phyloP scores from a whole-genome alignment of 495 filamentous ascomycete species.

The Astrothelium subdiscretum region DNA sequence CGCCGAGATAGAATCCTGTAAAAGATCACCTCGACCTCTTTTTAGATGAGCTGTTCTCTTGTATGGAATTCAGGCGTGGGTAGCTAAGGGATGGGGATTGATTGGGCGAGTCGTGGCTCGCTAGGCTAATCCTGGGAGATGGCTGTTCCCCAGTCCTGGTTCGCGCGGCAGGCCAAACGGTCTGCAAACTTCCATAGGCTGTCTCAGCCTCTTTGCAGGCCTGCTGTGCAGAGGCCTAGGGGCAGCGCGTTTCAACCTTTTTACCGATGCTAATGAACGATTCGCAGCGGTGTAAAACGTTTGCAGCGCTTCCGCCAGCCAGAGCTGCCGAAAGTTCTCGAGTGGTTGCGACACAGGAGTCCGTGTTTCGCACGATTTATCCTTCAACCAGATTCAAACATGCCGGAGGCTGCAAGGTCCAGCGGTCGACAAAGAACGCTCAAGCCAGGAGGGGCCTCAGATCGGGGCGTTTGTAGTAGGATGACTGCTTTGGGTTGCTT shows the following conservation, averaged over 20 bases:
- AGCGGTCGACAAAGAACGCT: neutral
- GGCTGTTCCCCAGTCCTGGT: slow-evolving; percentile 2
- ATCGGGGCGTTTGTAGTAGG: neutral
- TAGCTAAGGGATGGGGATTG: neutral
- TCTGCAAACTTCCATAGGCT: slow-evolving; percentile 2
- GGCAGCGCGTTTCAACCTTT: neutral
- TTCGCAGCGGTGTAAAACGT: neutral
- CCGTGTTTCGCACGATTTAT: neutral
- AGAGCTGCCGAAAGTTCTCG: neutral
- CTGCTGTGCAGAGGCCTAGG: neutral
- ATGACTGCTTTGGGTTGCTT: neutral
- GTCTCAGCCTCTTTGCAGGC: slow-evolving; percentile 1
- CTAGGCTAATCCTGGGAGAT: neutral
- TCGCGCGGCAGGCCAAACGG: slow-evolving; percentile 1
- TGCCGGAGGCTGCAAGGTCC: neutral
- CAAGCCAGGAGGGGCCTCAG: neutral
- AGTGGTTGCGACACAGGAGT: neutral
- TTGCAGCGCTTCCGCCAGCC: slow-evolving; percentile 2
- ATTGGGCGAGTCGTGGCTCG: neutral
- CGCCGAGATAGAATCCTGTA: neutral
- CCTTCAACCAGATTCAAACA: neutral
- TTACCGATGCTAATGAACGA: neutral
- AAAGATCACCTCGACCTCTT: neutral
- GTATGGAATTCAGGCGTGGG: neutral
- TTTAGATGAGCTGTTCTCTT: neutral